phyloP scores from a whole-genome alignment of 1,139 yeast genomes.

The Pneumocystis jirovecii region DNA sequence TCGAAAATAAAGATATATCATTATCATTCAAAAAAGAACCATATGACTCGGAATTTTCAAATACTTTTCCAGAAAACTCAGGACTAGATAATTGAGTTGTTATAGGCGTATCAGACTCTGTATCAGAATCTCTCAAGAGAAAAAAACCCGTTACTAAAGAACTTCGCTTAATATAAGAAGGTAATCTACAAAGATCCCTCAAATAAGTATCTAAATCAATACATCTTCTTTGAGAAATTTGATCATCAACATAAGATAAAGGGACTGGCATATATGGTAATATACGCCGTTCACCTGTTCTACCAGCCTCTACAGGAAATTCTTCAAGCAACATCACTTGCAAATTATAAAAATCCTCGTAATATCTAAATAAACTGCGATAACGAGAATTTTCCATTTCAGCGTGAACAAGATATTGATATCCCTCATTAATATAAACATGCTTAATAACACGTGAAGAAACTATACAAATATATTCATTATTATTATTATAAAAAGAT shows the following conservation, averaged over 20 bases:
- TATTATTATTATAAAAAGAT: conserved; percentile 67
- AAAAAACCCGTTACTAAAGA: conserved; percentile 58
- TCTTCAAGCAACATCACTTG: conserved; percentile 72
- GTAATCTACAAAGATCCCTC: conserved; percentile 56
- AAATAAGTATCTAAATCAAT: conserved; percentile 76
- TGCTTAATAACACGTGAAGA: conserved; percentile 69
- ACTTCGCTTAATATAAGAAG: conserved; percentile 58
- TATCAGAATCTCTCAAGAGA: conserved; percentile 53
- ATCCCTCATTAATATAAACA: conserved; percentile 70
- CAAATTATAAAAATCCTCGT: conserved; percentile 91
- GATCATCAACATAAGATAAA: conserved; percentile 76
- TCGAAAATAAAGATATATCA: not conserved
- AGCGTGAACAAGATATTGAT: conserved; percentile 71
- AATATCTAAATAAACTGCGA: conserved; percentile 69
- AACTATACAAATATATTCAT: conserved; percentile 58
- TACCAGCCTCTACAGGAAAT: conserved; percentile 89
- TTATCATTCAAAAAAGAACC: not conserved
- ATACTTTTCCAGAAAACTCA: conserved; percentile 29
- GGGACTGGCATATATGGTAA: conserved; percentile 97
- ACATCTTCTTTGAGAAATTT: conserved; percentile 69
- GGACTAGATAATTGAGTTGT: conserved; percentile 19
- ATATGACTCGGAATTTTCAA: not conserved
- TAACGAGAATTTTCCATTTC: conserved; percentile 51
- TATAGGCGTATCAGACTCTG: conserved; percentile 21
- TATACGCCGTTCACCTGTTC: conserved; percentile 59